Base-by-base conservation (phyloP, 2,329 filamentous ascomycete species). In the Talaromyces sp. region DNA sequence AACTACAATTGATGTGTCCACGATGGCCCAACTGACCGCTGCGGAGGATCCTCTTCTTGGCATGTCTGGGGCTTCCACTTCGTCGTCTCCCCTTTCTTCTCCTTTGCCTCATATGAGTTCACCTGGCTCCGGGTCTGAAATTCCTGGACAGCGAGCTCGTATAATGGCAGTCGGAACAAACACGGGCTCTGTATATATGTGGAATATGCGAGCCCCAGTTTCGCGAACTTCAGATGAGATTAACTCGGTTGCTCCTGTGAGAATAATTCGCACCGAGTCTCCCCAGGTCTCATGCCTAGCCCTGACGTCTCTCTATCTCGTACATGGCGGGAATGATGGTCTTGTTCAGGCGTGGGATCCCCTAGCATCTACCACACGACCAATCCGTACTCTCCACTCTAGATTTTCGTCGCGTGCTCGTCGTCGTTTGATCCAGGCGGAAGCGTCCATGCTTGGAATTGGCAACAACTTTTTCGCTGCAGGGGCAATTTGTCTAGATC, bases 271-370 rank as follows among this genome's bases (percentile, higher is more conserved):
- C 68, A 98, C 95, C 0, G 92, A 96, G 53, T 98, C 94, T 0
- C 92, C 94, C 0, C 85, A 92, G 71, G 87, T 98, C 18, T 91
- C 92, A 0, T 91, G 88, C 64, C 76, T 99, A 16, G 95, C 89
- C 5, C 75, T 96, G 54, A 92, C 92, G 1, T 90, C 92, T 1
- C 80, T 99, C 16, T 96, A 96, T 71, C 78, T 99, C 16, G 90
- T 98, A 6, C 91, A 96, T 73, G 95, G 95, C 56, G 95, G 95
- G 30, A 96, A 90, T 67, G 95, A 99, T 76, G 94, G 95, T 0
- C 84, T 98, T 3, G 94, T 96, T 4, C 95, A 98, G 74, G 91
- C 92, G 5, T 99, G 95, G 95, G 95, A 99, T 78, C 91, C 90
- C n/a, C 80, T 99, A 54, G 91, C 89, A 0, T 98, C 94, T 1